Conservation (phyloP, 192 early-diverging fungal species). For the Geosiphon pyriformis region DNA sequence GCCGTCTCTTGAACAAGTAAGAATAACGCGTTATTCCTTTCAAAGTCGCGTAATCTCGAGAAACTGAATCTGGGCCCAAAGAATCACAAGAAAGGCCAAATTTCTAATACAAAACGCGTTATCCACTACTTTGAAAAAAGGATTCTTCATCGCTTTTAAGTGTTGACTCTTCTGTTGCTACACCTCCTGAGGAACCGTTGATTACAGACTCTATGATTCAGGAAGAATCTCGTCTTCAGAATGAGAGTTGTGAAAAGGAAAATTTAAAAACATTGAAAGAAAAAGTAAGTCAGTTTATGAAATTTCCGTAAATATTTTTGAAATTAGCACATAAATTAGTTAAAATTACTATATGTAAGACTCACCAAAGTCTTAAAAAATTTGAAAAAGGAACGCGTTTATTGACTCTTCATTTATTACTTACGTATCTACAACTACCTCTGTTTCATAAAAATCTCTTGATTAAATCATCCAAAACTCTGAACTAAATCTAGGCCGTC, state of each 20-base stretch:
- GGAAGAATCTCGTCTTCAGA: slow-evolving; percentile 38
- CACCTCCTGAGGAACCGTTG: slow-evolving; percentile 4
- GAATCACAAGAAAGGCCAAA: too few relatives aligned
- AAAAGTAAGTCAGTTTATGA: slow-evolving; percentile 28
- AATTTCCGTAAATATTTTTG: background rate
- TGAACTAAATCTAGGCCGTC: slow-evolving; percentile 42
- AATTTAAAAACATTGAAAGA: slow-evolving; percentile 41
- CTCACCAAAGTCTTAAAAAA: background rate
- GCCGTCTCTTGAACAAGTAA: too few relatives aligned
- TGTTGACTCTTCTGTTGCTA: slow-evolving; percentile 11
- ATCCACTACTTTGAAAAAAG: too few relatives aligned
- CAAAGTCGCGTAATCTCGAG: too few relatives aligned
- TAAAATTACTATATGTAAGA: slow-evolving; percentile 21
- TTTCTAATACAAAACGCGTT: too few relatives aligned
- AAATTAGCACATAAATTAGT: slow-evolving; percentile 29
- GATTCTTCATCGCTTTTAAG: slow-evolving; percentile 9
- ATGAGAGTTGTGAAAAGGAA: slow-evolving; percentile 33
- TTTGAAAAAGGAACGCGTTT: background rate
- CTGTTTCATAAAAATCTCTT: background rate
- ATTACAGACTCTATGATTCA: slow-evolving; percentile 37
- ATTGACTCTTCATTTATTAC: background rate
- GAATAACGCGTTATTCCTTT: too few relatives aligned
- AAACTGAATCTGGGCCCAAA: too few relatives aligned
- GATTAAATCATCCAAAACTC: too few relatives aligned
- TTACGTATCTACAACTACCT: background rate